Percentiles rank a stretch among this genome's conserved stretches.
Conservation (phyloP, 257 asterid genomes). For the Primulina eburnea region DNA sequence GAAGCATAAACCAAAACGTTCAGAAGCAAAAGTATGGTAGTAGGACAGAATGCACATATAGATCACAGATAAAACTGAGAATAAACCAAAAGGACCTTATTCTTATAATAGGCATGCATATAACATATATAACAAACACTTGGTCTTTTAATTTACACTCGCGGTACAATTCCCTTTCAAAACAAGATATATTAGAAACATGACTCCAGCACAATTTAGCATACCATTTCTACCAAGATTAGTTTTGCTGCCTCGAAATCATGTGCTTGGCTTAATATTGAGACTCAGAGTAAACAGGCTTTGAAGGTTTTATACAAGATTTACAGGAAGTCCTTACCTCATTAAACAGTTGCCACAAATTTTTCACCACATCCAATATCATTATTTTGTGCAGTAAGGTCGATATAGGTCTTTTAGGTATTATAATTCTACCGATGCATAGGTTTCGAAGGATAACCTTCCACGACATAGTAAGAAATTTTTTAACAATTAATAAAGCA, state of each 20-base stretch:
- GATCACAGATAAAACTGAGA: constrained; percentile 2
- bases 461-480: neutral
- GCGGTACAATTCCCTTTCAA: neutral
- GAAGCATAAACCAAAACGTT: neutral
- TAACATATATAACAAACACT: neutral
- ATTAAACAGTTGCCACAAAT: neutral
- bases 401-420: neutral
- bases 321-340: neutral
- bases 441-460: constrained; percentile 10
- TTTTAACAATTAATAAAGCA: constrained; percentile 26
- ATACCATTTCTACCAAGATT: neutral
- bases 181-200: neutral
- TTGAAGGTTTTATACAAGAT: constrained; percentile 11
- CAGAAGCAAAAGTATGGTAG: constrained; percentile 2
- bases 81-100: constrained; percentile 1
- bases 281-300: constrained; percentile 1
- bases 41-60: neutral
- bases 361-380: constrained; percentile 10
- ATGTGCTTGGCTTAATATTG: constrained; percentile 9
- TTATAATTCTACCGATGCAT: neutral
- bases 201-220: neutral
- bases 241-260: constrained; percentile 9
- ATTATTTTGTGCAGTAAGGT: constrained; percentile 19
- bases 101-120: neutral
- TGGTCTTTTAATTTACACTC: neutral